Base-by-base conservation (phyloP, 2,329 filamentous ascomycete species). In the Penicillium expansum region DNA sequence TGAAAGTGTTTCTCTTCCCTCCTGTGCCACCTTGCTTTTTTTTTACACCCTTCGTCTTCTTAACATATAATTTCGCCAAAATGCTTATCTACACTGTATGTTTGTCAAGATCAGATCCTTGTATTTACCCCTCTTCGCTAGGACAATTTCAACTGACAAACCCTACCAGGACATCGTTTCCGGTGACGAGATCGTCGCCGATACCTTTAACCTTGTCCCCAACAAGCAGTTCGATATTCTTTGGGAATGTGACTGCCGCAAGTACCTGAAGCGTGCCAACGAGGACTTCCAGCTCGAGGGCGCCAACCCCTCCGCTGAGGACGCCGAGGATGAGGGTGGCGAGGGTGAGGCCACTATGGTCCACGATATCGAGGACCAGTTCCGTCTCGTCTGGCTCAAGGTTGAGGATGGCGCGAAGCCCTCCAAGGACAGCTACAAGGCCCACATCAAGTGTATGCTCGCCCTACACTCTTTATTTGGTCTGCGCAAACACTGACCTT, bases 221-320 rank as follows among this genome's bases (percentile, higher is more conserved):
- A 33, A 47, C 50, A 91, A 90, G 82, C 82, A 89, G 20, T 90
- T 92, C 76, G 86, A 85, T 67, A 82, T 90, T 67, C 86, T 89
- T 70, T 97, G 90, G 81, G 93, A 97, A 83, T 88, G 88, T 74
- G 89, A 99, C 81, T 96, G 92, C 80, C 82, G 83, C 75, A 96
- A 93, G 86, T 92, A 97, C 80, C 86, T 85, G 59, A 82, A 92
- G 77, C 91, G 86, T 64, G 85, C 77, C 18, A 67, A 67, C 63
- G 86, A 93, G 73, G 77, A 83, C 65, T 86, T 95, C 73, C 66
- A 76, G 65, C 78, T 80, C 35, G 77, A 74, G 71, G 94, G 94
- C 77, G 94, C 92, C 83, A 99, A 99, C 80, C 90, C 94, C 69
- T 97, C 93, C 69, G 92, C 94, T 61, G 94, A 97, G 82, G 93